Conservation (phyloP, 495 filamentous ascomycete species). For the Tuber microsphaerosporum region DNA sequence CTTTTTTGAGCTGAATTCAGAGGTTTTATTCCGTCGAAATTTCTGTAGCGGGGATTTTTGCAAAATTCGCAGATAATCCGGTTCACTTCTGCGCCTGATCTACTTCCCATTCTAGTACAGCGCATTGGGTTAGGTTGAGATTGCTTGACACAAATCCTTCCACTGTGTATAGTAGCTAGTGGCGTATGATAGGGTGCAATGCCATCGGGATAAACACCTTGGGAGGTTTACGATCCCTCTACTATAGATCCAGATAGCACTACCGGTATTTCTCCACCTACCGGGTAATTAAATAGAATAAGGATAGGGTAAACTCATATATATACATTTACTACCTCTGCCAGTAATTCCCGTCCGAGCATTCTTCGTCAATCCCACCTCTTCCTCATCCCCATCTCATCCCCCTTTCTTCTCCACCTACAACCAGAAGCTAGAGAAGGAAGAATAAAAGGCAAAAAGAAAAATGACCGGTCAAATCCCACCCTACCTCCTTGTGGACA, state of each 20-base stretch:
- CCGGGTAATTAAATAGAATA: neutral
- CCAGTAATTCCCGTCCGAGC: neutral
- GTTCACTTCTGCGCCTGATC: too few species aligned
- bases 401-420: neutral
- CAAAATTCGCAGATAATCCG: too few species aligned
- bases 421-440: neutral
- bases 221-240: neutral
- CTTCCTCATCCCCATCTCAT: neutral
- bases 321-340: neutral
- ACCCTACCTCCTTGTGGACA: constrained; percentile 20
- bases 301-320: neutral
- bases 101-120: too few species aligned
- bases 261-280: neutral
- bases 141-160: neutral
- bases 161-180: neutral
- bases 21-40: too few species aligned
- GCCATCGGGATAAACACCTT: neutral
- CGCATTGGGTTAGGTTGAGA: neutral
- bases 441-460: neutral
- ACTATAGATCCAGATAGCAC: neutral
- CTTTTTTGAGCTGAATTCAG: too few species aligned
- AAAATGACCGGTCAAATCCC: constrained; percentile 7
- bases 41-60: too few species aligned
- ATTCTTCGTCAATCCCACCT: neutral
- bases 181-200: neutral